Evolutionary conservation across 768 basidiomycete species (phyloP).

Genomic region (Leucosporidium scottii): DNA sequence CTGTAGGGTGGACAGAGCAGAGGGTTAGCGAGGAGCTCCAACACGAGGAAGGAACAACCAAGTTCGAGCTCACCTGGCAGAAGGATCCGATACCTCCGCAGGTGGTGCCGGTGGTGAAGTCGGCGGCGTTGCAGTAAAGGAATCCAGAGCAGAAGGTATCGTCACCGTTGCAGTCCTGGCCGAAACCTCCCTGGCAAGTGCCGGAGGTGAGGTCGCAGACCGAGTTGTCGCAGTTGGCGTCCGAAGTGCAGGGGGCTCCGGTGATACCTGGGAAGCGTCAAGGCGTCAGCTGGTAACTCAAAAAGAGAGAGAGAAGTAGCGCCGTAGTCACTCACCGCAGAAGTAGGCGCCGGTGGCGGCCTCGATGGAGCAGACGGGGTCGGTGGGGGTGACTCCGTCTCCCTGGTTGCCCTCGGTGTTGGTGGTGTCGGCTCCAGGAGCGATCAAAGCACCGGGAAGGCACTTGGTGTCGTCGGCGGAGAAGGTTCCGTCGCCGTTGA

Average conservation of each 20-base stretch:
- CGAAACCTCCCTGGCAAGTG: neutral
- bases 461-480: constrained; percentile 21
- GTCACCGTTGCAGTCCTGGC: neutral
- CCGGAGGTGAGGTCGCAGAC: too few relatives aligned
- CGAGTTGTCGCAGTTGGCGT: constrained; percentile 19
- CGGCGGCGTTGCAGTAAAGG: constrained; percentile 16
- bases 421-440: constrained; percentile 1
- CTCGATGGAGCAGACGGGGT: neutral
- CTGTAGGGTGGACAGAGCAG: constrained; percentile 1
- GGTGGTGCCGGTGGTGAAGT: neutral
- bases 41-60: too few relatives aligned
- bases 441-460: neutral
- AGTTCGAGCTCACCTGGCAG: too few relatives aligned
- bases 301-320: too few relatives aligned
- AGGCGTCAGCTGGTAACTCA: neutral
- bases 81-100: constrained; percentile 17
- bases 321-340: constrained; percentile 21
- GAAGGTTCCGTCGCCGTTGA: constrained; percentile 11
- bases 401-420: constrained; percentile 3
- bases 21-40: too few relatives aligned
- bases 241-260: constrained; percentile 8
- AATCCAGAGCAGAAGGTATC: constrained; percentile 7
- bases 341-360: constrained; percentile 6
- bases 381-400: neutral
- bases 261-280: neutral